These are phyloP conservation scores for Candida khao-thaluensis DNA, from an alignment of 805 yeast genomes.

Conservation along the genomic window DNA sequence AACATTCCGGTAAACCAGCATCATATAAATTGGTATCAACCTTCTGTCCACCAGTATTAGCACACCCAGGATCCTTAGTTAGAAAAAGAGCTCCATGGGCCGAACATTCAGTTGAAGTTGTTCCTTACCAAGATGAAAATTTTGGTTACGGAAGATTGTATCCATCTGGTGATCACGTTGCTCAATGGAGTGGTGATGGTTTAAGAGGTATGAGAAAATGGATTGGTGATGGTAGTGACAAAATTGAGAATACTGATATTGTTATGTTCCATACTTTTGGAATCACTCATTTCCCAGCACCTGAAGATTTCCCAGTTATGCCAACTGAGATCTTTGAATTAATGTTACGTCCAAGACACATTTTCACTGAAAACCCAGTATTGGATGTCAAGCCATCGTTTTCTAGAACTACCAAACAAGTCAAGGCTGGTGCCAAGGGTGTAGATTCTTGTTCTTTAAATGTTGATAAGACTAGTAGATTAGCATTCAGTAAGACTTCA, in stretches of 20 bases:
- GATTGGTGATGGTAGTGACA: slow-evolving; percentile 61
- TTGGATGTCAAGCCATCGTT: slow-evolving; percentile 70
- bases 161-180: slow-evolving; percentile 79
- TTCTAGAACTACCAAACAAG: slow-evolving; percentile 41
- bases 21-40: slow-evolving; percentile 75
- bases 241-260: slow-evolving; percentile 66
- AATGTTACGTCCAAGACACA: slow-evolving; percentile 74
- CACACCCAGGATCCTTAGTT: slow-evolving; percentile 71
- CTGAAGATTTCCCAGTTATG: slow-evolving; percentile 89
- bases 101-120: slow-evolving; percentile 60
- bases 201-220: slow-evolving; percentile 63
- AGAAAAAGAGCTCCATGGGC: slow-evolving; percentile 86
- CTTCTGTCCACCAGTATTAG: slow-evolving; percentile 70
- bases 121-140: slow-evolving; percentile 62
- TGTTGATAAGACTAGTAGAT: slow-evolving; percentile 39
- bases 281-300: slow-evolving; percentile 82
- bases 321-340: slow-evolving; percentile 80
- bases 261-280: slow-evolving; percentile 81
- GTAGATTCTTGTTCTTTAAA: slow-evolving; percentile 34
- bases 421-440: slow-evolving; percentile 34
- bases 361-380: slow-evolving; percentile 75
- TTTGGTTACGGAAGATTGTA: slow-evolving; percentile 58
- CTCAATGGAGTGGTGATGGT: slow-evolving; percentile 74
- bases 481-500: slow-evolving; percentile 35
- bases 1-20: slow-evolving; percentile 71